Base-by-base conservation (phyloP, 129 eudicot species). In the Centella asiatica region DNA sequence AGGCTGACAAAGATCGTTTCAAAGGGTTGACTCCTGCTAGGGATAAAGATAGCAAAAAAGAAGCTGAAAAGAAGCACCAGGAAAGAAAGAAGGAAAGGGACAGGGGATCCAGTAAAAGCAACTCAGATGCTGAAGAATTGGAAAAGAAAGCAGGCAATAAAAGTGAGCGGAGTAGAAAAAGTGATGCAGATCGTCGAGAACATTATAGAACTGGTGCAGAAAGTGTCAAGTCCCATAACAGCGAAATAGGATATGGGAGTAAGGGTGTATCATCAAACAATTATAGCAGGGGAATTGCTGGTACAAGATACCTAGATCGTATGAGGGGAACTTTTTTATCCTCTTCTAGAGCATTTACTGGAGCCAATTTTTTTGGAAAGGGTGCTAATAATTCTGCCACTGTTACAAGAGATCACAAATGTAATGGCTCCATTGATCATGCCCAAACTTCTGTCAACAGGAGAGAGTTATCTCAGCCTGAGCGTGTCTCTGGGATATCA, bases 321-420 rank as follows among this genome's bases (percentile, higher is more conserved):
- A 82, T 86, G 85, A 83, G 68, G 78, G 97, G 97, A 29, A 90
- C 83, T 29, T 39, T 86, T 29, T 70, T 86, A 31, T 81, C 97
- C 20, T 90, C 97, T 54, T 89, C 97, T 57, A 72, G 90, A 77
- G 89, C 95, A 44, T 74, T 86, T 62, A 69, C 93, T 61, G 89
- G 94, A 20, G 82, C 85, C 57, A 81, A 84, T n/a, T 83, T 84
- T 66, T 90, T 86, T 53, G 87, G 95, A 10, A 90, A 79, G 72
- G 75, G 79, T 44, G 49, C 71, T 53, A 72, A 28, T 54, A 50
- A 67, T 44, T 66, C 69, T 69, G 39, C 74, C 44, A 70, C 66
- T 60, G 69, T 62, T 67, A 44, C 83, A 32, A 81, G 86, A 76
- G 89, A 86, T 59, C 81, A 72, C 44, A 81, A 71, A 76, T 53